These are phyloP conservation scores for Mediolabrus comicus DNA, from an alignment of 108 stramenopile species.

Conservation along the genomic window DNA sequence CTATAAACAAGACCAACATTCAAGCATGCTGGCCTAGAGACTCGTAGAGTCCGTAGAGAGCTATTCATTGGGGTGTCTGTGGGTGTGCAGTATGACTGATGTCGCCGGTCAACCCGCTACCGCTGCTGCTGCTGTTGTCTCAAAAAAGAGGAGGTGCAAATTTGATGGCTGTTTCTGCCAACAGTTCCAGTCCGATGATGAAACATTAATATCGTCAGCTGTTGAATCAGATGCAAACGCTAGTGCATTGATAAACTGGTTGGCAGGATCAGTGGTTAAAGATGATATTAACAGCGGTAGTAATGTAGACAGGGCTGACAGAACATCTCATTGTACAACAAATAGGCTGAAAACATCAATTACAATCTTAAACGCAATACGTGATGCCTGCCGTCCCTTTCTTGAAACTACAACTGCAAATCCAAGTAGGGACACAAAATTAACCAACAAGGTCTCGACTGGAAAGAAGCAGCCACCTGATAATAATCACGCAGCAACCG, in stretches of 20 bases:
- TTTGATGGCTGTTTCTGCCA: conserved; percentile 14
- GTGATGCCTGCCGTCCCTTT: conserved; percentile 70
- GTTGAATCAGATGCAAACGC: conserved; percentile 31
- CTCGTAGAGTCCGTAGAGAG: not conserved
- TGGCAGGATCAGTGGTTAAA: conserved; percentile 3
- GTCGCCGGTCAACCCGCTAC: too few relatives aligned
- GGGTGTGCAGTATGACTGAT: not conserved
- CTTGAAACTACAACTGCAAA: conserved; percentile 34
- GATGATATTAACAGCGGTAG: not conserved
- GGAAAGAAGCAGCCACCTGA: not conserved
- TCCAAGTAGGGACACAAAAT: not conserved
- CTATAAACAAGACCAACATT: too few relatives aligned
- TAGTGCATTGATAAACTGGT: conserved; percentile 25
- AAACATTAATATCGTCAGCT: conserved; percentile 21
- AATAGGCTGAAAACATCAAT: conserved; percentile 50
- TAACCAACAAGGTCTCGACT: not conserved
- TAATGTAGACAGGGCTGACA: not conserved
- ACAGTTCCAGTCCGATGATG: conserved; percentile 23
- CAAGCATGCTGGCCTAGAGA: not conserved
- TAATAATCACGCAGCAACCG: not conserved
- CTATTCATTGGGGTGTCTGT: too few relatives aligned
- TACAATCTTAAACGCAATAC: conserved; percentile 69
- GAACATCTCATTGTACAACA: conserved; percentile 1
- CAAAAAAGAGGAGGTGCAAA: conserved; percentile 1
- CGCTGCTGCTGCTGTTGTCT: not conserved